phyloP scores from a whole-genome alignment of 768 basidiomycete species.

The Rhodotorula diobovata region DNA sequence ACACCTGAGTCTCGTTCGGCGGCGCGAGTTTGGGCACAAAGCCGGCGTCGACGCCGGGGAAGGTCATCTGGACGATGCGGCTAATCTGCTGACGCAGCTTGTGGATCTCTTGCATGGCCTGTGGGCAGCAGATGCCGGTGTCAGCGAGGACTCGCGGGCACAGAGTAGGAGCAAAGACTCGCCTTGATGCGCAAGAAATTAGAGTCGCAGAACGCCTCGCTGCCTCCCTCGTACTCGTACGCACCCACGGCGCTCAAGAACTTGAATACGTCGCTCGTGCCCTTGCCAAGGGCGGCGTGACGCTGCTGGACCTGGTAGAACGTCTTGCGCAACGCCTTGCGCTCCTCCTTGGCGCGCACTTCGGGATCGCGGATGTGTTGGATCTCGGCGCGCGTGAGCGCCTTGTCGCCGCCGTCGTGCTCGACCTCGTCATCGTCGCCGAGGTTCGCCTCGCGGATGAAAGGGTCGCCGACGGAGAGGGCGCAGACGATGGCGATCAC shows the following conservation, averaged over 20 bases:
- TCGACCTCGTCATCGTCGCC: slow-evolving; percentile 53
- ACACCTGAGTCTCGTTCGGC: slow-evolving; percentile 71
- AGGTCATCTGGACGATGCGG: slow-evolving; percentile 73
- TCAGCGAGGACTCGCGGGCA: slow-evolving; percentile 8
- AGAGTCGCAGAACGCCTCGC: slow-evolving; percentile 70
- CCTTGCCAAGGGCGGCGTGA: slow-evolving; percentile 73
- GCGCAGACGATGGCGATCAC: slow-evolving; percentile 85
- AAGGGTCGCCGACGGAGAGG: slow-evolving; percentile 91
- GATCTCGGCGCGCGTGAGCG: slow-evolving; percentile 48
- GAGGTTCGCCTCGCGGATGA: slow-evolving; percentile 68
- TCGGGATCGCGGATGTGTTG: slow-evolving; percentile 49
- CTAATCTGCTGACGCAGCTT: slow-evolving; percentile 86
- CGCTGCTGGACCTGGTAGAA: slow-evolving; percentile 80
- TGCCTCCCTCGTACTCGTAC: slow-evolving; percentile 83
- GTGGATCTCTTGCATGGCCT: slow-evolving; percentile 99
- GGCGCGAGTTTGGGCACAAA: slow-evolving; percentile 66
- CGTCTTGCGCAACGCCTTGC: slow-evolving; percentile 62
- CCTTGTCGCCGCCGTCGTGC: slow-evolving; percentile 47
- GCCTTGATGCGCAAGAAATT: slow-evolving; percentile 91
- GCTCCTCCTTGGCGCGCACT: slow-evolving; percentile 50
- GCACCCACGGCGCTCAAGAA: slow-evolving; percentile 91
- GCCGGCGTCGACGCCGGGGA: slow-evolving; percentile 60
- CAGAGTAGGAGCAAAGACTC: slow-evolving; percentile 27
- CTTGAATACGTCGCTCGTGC: slow-evolving; percentile 78
- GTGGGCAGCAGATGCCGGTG: neutral